A percentile compares a stretch with the other conserved stretches of the same genome.
phyloP scores from a whole-genome alignment of 805 yeast genomes.

The Wickerhamomyces alni region DNA sequence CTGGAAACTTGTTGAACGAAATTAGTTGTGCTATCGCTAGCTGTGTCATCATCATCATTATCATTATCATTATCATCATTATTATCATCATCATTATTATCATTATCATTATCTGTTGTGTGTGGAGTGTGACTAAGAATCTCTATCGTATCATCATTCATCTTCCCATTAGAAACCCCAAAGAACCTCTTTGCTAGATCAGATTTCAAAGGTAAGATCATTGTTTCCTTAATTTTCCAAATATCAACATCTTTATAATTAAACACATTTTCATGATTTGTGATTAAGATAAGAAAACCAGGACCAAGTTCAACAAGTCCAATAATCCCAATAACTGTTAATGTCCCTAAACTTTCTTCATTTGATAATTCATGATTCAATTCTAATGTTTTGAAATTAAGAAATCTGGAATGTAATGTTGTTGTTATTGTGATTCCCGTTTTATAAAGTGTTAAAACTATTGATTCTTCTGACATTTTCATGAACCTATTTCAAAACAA shows the following conservation, averaged over 20 bases:
- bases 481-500: not conserved
- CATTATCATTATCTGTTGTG: not conserved
- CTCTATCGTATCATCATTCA: not conserved
- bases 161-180: slow-evolving; percentile 1
- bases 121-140: too few relatives aligned
- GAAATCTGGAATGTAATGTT: slow-evolving; percentile 2
- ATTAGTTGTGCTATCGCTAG: not conserved
- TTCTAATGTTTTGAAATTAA: slow-evolving; percentile 2
- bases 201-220: slow-evolving; percentile 19
- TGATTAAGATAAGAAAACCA: slow-evolving; percentile 17
- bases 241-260: slow-evolving; percentile 9
- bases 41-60: not conserved
- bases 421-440: slow-evolving; percentile 8
- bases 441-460: slow-evolving; percentile 5
- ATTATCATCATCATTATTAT: not conserved
- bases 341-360: slow-evolving; percentile 3
- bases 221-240: slow-evolving; percentile 13
- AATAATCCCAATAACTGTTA: slow-evolving; percentile 12
- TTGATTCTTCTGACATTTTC: not conserved
- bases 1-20: slow-evolving; percentile 8
- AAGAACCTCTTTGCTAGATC: slow-evolving; percentile 15
- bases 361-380: not conserved
- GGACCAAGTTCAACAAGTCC: slow-evolving; percentile 22
- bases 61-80: not conserved
- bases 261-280: slow-evolving; percentile 12